Percentiles rank a stretch among this genome's conserved stretches.
phyloP scores from a whole-genome alignment of 352 stramenopile genomes.

The Phytophthora cryptogea region DNA sequence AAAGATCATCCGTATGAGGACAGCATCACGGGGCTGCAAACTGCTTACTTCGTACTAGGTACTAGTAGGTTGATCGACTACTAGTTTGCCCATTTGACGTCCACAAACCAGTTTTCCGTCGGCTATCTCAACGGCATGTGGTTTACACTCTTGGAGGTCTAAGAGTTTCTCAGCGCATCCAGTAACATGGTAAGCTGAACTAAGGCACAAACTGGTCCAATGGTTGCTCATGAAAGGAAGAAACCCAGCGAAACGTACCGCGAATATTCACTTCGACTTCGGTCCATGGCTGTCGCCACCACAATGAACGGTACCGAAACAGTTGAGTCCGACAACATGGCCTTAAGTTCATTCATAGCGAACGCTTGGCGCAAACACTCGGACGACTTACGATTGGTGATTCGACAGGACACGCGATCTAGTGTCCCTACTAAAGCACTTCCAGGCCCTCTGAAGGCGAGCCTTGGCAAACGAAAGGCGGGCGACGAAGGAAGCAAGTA shows the following conservation, averaged over 20 bases:
- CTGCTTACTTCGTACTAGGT: too few species aligned
- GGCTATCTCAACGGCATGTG: conserved; percentile 11
- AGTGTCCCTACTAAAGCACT: neutral
- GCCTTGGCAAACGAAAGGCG: neutral
- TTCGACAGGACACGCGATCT: neutral
- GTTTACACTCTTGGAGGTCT: conserved; percentile 5
- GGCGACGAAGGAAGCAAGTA: neutral
- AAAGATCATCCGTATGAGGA: too few species aligned
- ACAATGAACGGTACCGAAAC: neutral
- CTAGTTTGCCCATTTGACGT: conserved; percentile 6
- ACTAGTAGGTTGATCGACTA: too few species aligned
- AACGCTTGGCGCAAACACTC: neutral
- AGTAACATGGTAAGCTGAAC: conserved; percentile 15
- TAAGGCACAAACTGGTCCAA: neutral
- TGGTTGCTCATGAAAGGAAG: conserved; percentile 3
- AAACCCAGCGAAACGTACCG: neutral
- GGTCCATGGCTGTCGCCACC: neutral
- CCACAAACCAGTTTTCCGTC: neutral
- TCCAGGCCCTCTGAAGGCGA: neutral
- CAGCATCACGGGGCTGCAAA: too few species aligned
- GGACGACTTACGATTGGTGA: neutral
- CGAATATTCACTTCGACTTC: neutral
- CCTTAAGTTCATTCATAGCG: neutral
- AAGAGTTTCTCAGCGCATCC: neutral
- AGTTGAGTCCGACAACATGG: neutral